phyloP scores from a whole-genome alignment of 345 rosid genomes.

The Salix udensis region DNA sequence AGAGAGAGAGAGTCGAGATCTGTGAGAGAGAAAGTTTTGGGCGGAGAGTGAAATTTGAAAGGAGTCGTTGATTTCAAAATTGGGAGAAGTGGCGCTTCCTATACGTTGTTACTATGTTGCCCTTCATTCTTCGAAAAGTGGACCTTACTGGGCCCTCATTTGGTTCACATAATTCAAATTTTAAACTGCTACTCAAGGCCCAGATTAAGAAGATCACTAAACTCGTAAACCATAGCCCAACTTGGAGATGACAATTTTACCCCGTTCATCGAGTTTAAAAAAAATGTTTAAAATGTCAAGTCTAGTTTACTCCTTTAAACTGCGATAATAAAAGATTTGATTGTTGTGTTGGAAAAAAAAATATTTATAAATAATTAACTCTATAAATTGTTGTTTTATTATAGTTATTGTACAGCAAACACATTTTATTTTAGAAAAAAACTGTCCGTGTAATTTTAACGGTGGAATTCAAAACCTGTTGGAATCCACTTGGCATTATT shows the following conservation, averaged over 20 bases:
- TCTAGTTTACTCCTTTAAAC: too few species aligned
- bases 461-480: background rate
- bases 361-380: too few species aligned
- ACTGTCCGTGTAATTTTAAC: background rate
- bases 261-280: too few species aligned
- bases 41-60: constrained; percentile 36
- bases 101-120: background rate
- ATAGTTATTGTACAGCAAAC: too few species aligned
- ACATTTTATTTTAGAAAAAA: background rate
- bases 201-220: background rate
- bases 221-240: too few species aligned
- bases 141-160: background rate
- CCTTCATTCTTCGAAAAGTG: background rate
- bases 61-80: constrained; percentile 1
- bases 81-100: constrained; percentile 38
- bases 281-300: too few species aligned
- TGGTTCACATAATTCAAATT: background rate
- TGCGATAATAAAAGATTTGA: too few species aligned
- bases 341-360: too few species aligned
- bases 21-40: constrained; percentile 8
- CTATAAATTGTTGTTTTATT: too few species aligned
- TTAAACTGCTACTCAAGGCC: background rate
- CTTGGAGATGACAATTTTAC: too few species aligned
- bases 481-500: constrained; percentile 32
- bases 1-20: background rate